Percentiles rank a stretch among this genome's conserved stretches.
Evolutionary conservation across 306 rosid species (phyloP).

Genomic region (Delonix regia): DNA sequence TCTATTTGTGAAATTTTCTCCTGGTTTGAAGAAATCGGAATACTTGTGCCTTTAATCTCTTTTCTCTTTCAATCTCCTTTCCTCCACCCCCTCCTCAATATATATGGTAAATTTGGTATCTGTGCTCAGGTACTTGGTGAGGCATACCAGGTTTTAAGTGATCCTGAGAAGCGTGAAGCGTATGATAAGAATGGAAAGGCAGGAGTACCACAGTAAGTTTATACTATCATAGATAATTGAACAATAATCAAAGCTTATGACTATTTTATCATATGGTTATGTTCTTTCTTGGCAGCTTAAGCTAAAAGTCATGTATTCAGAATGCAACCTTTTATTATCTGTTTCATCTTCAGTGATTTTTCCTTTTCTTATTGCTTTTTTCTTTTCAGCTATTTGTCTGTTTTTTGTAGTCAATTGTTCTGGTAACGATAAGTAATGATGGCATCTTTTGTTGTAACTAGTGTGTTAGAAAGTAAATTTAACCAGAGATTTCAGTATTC

Average conservation of each 20-base stretch:
- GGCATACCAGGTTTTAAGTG: constrained; percentile 97
- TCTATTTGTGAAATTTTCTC: not conserved
- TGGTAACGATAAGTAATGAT: not conserved
- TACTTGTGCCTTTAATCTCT: constrained; percentile 15
- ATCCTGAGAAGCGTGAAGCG: constrained; percentile 91
- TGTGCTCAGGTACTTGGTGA: constrained; percentile 80
- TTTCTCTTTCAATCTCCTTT: constrained; percentile 10
- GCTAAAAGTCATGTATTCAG: constrained; percentile 6
- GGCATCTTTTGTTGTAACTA: not conserved
- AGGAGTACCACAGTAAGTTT: constrained; percentile 78
- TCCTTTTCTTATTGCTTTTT: not conserved
- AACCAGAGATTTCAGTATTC: not conserved
- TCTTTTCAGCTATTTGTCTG: not conserved
- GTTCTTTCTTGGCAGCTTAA: constrained; percentile 18
- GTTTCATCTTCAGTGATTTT: constrained; percentile 21
- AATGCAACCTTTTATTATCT: constrained; percentile 4
- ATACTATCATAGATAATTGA: constrained; percentile 26
- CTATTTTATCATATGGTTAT: constrained; percentile 23
- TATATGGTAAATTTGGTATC: constrained; percentile 34
- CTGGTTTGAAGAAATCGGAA: not conserved
- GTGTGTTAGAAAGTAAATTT: not conserved
- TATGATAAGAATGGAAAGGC: constrained; percentile 84
- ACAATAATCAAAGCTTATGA: constrained; percentile 7
- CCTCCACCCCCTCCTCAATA: not conserved
- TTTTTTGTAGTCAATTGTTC: not conserved